Base-by-base conservation (phyloP, 2,329 filamentous ascomycete species). In the Paraconiothyrium brasiliense region DNA sequence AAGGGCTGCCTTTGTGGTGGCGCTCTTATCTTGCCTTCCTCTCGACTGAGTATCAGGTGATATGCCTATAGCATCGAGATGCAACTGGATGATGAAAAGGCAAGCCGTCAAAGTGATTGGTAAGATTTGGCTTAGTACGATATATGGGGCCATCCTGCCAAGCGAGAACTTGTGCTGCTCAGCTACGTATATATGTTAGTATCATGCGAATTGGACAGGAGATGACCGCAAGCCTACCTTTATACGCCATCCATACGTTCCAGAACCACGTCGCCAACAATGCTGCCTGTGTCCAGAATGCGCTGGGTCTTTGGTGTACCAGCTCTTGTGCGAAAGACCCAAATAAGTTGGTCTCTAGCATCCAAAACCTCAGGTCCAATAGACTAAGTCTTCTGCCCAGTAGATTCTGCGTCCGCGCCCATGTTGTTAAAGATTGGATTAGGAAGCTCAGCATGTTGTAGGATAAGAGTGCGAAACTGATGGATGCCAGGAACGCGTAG, bases 401-500 rank as follows among this genome's bases (percentile, higher is more conserved):
- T 7, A 56, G 22, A 7, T 24, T 56, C 20, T 63, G 55, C 3
- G 49, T 50, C 4, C 61, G 57, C 22, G 48, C 68, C 74, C 74
- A 76, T 22, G 62, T 39, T 1, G 62, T 30, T n/a, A 71, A 73
- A 3, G 72, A 73, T 3, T 52, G 57, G 14, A 74, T 60, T 3
- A 77, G 64, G 51, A 77, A 77, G 39, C 63, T 67, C 16, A 73
- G 67, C 74, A 78, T 77, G 51, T 76, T 64, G 48, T 70, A 75
- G 0, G 72, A 73, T 1, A 76, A 57, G 1, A 66, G 67, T 3
- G 65, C 63, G 57, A 78, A 77, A 56, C 68, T 73, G 32, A 74
- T 54, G 0, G 67, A 64, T 2, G 72, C 70, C 6, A 76, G 62
- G 30, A 67, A 62, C 5, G 67, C 60, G 56, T 76, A 75, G 44